Percentiles rank a stretch among this genome's conserved stretches.
These are phyloP conservation scores for Xanthoceras sorbifolium DNA, from an alignment of 345 rosid genomes.

Conservation along the genomic window DNA sequence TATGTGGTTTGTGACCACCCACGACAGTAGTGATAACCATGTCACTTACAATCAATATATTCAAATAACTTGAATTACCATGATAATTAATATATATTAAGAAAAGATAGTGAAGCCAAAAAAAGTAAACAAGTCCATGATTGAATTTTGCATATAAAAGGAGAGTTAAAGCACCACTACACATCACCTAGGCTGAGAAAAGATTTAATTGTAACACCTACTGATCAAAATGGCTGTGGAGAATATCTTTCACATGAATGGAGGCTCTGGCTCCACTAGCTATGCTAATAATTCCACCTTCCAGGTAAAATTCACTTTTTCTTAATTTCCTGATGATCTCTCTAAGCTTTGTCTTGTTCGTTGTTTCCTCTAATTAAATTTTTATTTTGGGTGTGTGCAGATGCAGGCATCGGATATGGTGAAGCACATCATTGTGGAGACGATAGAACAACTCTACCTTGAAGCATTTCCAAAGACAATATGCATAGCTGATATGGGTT, in stretches of 20 bases:
- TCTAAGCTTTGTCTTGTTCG: too few species aligned
- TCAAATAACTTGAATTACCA: neutral
- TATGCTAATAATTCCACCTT: constrained; percentile 48
- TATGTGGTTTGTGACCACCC: too few species aligned
- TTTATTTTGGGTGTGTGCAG: constrained; percentile 16
- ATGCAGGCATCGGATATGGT: constrained; percentile 53
- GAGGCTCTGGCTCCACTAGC: constrained; percentile 46
- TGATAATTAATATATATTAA: neutral
- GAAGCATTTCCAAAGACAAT: constrained; percentile 35
- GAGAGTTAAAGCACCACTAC: neutral
- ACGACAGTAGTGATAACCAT: too few species aligned
- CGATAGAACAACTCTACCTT: constrained; percentile 36
- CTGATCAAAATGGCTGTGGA: constrained; percentile 36
- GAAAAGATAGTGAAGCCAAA: neutral
- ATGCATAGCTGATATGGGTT: constrained; percentile 59
- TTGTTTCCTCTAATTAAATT: too few species aligned
- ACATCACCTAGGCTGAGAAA: neutral
- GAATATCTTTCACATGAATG: constrained; percentile 42
- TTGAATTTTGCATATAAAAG: constrained; percentile 19
- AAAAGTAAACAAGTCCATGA: constrained; percentile 3
- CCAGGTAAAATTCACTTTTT: constrained; percentile 48
- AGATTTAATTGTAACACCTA: neutral
- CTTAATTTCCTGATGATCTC: too few species aligned
- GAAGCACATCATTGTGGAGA: constrained; percentile 42
- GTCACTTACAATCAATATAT: neutral